These are phyloP conservation scores for Prunella vulgaris DNA, from an alignment of 257 asterid genomes.

Conservation along the genomic window DNA sequence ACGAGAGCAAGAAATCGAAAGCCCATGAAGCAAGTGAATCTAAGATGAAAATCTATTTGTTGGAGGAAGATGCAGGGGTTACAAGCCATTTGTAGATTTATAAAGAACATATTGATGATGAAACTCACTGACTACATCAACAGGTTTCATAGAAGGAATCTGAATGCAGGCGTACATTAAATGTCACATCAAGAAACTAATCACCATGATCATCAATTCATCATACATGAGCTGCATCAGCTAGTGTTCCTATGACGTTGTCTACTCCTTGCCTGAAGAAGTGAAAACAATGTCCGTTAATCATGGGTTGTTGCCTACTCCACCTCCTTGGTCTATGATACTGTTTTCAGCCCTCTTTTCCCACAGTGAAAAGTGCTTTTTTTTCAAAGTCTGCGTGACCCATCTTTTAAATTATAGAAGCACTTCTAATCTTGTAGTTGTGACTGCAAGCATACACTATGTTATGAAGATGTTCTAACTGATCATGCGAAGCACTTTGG, in stretches of 20 bases:
- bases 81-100: not conserved
- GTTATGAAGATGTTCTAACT: not conserved
- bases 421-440: no score
- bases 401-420: no score
- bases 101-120: not conserved
- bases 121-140: not conserved
- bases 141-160: not conserved
- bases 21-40: not conserved
- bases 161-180: not conserved
- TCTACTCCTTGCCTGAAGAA: no score
- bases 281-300: no score
- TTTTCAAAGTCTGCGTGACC: no score
- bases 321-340: not conserved
- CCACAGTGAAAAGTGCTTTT: no score
- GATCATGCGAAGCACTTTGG: not conserved
- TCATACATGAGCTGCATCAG: not conserved
- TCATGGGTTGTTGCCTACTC: not conserved
- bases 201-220: not conserved
- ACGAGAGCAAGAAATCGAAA: constrained; percentile 2
- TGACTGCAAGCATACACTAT: no score
- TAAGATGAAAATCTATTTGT: constrained; percentile 12
- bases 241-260: not conserved
- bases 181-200: not conserved
- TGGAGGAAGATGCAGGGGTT: constrained; percentile 17
- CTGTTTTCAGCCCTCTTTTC: no score